Evolutionary conservation across 2,329 filamentous ascomycete genomes (phyloP).

Genomic region (Colletotrichum spinosum): DNA sequence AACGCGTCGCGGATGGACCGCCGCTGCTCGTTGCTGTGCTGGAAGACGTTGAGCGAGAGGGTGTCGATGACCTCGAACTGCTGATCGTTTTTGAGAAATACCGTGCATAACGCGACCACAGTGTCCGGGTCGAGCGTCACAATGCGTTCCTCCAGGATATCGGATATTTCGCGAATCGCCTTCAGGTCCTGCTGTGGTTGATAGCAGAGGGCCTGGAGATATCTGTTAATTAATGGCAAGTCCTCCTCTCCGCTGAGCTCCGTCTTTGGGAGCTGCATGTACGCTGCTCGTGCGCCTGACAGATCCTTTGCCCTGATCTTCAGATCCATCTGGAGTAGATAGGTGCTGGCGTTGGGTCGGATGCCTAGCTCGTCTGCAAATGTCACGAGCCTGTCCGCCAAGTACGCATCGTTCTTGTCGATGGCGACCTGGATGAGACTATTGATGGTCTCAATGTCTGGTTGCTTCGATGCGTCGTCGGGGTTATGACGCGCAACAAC

Average conservation of each 20-base stretch:
- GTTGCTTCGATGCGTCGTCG: slow-evolving; percentile 58
- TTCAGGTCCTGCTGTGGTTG: slow-evolving; percentile 73
- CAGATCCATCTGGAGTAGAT: slow-evolving; percentile 80
- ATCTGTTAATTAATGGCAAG: slow-evolving; percentile 74
- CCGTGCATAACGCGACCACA: slow-evolving; percentile 76
- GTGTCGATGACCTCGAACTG: slow-evolving; percentile 84
- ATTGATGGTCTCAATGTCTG: slow-evolving; percentile 82
- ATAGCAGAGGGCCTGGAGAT: slow-evolving; percentile 76
- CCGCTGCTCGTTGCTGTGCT: slow-evolving; percentile 78
- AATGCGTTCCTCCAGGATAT: slow-evolving; percentile 77
- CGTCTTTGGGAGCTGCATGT: slow-evolving; percentile 67
- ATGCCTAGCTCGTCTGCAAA: slow-evolving; percentile 76
- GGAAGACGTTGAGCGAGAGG: slow-evolving; percentile 78
- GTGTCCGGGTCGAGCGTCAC: slow-evolving; percentile 79
- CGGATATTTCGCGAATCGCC: slow-evolving; percentile 77
- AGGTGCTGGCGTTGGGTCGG: slow-evolving; percentile 75
- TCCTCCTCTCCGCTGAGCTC: slow-evolving; percentile 68
- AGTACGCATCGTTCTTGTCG: slow-evolving; percentile 74
- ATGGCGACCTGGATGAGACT: slow-evolving; percentile 78
- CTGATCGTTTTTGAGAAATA: slow-evolving; percentile 82
- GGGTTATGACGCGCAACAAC: slow-evolving; percentile 68
- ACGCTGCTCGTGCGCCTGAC: slow-evolving; percentile 75
- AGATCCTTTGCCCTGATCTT: slow-evolving; percentile 79
- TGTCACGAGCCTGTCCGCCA: slow-evolving; percentile 79
- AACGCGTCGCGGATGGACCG: slow-evolving; percentile 74